These are phyloP conservation scores for Glycine latifolia DNA, from an alignment of 306 rosid genomes.

Conservation along the genomic window DNA sequence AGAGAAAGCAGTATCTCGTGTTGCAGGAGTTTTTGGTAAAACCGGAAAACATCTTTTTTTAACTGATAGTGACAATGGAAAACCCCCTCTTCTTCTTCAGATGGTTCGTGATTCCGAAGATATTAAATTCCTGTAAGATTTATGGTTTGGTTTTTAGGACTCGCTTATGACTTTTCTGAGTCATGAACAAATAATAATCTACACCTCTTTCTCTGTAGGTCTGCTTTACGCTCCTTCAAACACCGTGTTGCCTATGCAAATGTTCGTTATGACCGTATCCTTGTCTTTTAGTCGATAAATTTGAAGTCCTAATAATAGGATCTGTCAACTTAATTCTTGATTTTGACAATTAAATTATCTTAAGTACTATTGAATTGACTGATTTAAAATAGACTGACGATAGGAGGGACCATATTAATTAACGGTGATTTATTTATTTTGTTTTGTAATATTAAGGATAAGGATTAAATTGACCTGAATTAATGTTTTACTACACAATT, in stretches of 20 bases:
- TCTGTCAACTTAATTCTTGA: too few relatives aligned
- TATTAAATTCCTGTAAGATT: constrained; percentile 75
- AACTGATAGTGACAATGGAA: constrained; percentile 65
- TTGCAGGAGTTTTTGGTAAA: constrained; percentile 70
- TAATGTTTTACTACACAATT: neutral
- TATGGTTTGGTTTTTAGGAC: constrained; percentile 21
- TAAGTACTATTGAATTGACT: too few relatives aligned
- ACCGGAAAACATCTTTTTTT: constrained; percentile 82
- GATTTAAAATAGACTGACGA: too few relatives aligned
- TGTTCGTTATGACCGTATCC: constrained; percentile 84
- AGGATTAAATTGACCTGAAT: neutral
- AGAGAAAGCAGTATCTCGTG: constrained; percentile 69
- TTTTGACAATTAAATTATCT: neutral
- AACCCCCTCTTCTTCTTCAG: constrained; percentile 86
- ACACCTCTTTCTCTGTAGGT: constrained; percentile 58
- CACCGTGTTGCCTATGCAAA: constrained; percentile 86
- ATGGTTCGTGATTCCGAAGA: constrained; percentile 79
- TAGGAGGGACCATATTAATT: neutral
- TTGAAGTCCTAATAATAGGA: too few relatives aligned
- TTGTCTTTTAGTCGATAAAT: constrained; percentile 9
- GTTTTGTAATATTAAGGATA: neutral
- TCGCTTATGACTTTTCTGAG: neutral
- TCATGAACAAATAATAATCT: constrained; percentile 12
- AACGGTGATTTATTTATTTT: neutral
- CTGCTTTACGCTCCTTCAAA: constrained; percentile 85